phyloP scores from a whole-genome alignment of 2,329 filamentous ascomycete genomes.

The Diaporthe ampelina region DNA sequence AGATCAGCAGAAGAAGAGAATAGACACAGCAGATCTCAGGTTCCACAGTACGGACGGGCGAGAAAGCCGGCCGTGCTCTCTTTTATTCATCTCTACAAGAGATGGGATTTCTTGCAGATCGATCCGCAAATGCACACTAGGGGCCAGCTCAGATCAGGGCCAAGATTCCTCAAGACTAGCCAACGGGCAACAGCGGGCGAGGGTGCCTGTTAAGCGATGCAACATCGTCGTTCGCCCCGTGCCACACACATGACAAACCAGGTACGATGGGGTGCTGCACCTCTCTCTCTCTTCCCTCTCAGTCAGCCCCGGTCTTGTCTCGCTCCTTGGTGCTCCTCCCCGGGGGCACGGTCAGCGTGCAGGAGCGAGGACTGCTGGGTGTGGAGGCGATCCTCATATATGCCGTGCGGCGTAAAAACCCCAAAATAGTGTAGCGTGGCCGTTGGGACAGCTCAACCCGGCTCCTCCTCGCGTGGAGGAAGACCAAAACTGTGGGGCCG shows the following conservation, averaged over 20 bases:
- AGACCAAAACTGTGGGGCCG: constrained; percentile 9
- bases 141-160: constrained; percentile 14
- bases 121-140: constrained; percentile 24
- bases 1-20: constrained; percentile 6
- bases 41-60: not conserved
- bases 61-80: constrained; percentile 19
- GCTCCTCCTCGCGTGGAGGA: constrained; percentile 11
- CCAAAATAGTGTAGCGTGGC: constrained; percentile 21
- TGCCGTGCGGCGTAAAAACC: constrained; percentile 20
- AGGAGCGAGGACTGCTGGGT: not conserved
- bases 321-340: not conserved
- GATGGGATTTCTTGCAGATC: constrained; percentile 4
- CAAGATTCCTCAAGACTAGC: not conserved
- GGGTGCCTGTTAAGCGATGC: not conserved
- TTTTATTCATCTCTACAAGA: constrained; percentile 5
- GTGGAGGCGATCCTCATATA: constrained; percentile 27
- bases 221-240: constrained; percentile 16
- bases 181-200: not conserved
- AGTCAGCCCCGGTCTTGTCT: not conserved
- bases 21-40: constrained; percentile 11
- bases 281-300: not conserved
- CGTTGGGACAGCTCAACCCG: constrained; percentile 15
- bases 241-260: constrained; percentile 7
- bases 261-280: not conserved
- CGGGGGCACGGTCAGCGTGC: not conserved